Evolutionary conservation across 2,329 filamentous ascomycete genomes (phyloP), one percentile per base, ranked within the genome.

Genomic region (Pseudocercospora pini-densiflorae): DNA sequence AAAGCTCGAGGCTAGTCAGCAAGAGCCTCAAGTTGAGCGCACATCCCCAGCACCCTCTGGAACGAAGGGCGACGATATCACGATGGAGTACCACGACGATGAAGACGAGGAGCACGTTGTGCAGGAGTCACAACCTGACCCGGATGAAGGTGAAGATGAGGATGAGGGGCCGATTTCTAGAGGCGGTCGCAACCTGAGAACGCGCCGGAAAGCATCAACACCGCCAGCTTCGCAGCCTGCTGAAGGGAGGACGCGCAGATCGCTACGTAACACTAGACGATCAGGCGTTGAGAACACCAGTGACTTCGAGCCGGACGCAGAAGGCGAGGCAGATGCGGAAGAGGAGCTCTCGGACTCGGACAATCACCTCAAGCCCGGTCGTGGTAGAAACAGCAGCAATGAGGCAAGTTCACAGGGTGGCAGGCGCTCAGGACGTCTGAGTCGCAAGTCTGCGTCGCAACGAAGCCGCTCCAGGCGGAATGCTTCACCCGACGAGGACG

Each of bases 271-370:
- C 19, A 40, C 16, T 9, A 70, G 80, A 43, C 83, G 85, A 76
- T 65, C 75, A 31, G 74, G 79, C 68, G 71, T 78, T 59, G 84
- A 88, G 58, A 86, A 88, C 60, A 88, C 85, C 71, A 89, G 87
- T 71, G 88, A 90, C 71, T 90, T 89, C 69, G 87, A 89, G 71
- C 87, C 88, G 5, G 84, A 83, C 36, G 82, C 82, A 23, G 87
- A 88, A 58, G 84, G 83, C 55, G 86, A 85, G 14, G 85, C 84
- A 23, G 86, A 86, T 65, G 81, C 80, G 16, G 55, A 83, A 24
- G 86, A 87, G 62, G 82, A 87, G 19, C 74, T 82, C 60, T 87
- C 84, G 1, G 83, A 83, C 45, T 86, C 84, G 6, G 68, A 70
- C 36, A 84, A 83, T 66, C 79, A 80, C 31, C 80, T 45, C 78